Evolutionary conservation across 345 rosid species (phyloP), one percentile per base, ranked within the genome.

Genomic region (Pelargonium nanum): DNA sequence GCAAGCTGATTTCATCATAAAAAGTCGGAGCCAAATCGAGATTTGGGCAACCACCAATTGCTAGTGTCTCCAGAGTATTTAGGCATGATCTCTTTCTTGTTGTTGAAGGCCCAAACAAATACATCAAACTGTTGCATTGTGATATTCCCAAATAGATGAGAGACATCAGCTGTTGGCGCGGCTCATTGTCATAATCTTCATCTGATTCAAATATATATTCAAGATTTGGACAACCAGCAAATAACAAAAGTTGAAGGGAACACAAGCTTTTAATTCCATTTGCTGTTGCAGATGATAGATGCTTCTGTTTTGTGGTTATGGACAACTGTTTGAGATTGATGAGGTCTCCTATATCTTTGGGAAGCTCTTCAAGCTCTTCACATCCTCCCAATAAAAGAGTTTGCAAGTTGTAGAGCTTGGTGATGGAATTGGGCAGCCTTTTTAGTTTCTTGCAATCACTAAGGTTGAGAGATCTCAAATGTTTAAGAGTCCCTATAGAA

Each of bases 401-500:
- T 4, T 16, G 17, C 54, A 62, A 21, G 19, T 53, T 62, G 0
- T 52, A 0, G 2, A 15, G 26, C 22, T 12, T 22, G 0, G 0
- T 25, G 12, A 63, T 63, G 48, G 58, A 21, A 17, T 6, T 25
- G 22, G 53, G 26, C 22, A 63, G 57, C 0, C 21, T 53, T 28
- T 16, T 12, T 19, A 57, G 4, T 1, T 15, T 2, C 13, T 16
- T 0, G 16, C 48, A 56, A 0, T 9, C 1, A 26, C 25, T 45
- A n/a, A 65, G 34, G 24, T 53, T 0, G 3, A 62, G 65, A 62
- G 1, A 53, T 7, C 16, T 26, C 6, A 62, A 26, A 22, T 23
- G 52, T 45, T 53, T 62, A 50, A 62, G 44, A 22, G 20, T 20
- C 21, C 65, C 19, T 25, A 62, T 21, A 17, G 55, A 24, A 2